phyloP scores from a whole-genome alignment of 257 asterid species.

The Paulownia fortunei region DNA sequence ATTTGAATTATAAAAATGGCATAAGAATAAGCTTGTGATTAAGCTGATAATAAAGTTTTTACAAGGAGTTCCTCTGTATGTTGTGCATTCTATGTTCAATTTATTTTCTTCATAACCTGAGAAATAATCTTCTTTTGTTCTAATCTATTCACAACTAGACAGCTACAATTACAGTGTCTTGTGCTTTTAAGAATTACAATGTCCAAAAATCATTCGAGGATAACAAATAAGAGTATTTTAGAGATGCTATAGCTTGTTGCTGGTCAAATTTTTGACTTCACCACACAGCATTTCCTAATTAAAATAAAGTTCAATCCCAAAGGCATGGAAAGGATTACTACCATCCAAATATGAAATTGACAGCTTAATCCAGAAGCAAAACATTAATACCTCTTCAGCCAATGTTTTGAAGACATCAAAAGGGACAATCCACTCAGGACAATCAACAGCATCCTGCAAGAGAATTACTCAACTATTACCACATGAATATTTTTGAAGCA shows the following conservation, averaged over 20 bases:
- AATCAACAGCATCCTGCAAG: conserved; percentile 95
- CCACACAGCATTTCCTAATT: not conserved
- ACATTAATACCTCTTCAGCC: conserved; percentile 82
- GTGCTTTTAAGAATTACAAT: not conserved
- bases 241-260: not conserved
- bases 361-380: conserved; percentile 8
- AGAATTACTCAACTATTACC: conserved; percentile 10
- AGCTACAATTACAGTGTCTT: not conserved
- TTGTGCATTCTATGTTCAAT: not conserved
- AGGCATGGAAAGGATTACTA: not conserved
- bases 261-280: not conserved
- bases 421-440: conserved; percentile 99
- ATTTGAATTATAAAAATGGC: not conserved
- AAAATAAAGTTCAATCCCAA: not conserved
- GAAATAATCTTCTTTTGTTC: not conserved
- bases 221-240: not conserved
- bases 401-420: conserved; percentile 82
- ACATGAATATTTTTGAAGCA: not conserved
- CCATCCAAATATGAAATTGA: conserved; percentile 3
- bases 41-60: not conserved
- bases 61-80: not conserved
- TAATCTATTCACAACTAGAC: not conserved
- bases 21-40: conserved; percentile 24
- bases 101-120: not conserved
- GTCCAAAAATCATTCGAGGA: not conserved